Base-by-base conservation (phyloP, 1,284 basidiomycete species). In the Cryptococcus hybrid region DNA sequence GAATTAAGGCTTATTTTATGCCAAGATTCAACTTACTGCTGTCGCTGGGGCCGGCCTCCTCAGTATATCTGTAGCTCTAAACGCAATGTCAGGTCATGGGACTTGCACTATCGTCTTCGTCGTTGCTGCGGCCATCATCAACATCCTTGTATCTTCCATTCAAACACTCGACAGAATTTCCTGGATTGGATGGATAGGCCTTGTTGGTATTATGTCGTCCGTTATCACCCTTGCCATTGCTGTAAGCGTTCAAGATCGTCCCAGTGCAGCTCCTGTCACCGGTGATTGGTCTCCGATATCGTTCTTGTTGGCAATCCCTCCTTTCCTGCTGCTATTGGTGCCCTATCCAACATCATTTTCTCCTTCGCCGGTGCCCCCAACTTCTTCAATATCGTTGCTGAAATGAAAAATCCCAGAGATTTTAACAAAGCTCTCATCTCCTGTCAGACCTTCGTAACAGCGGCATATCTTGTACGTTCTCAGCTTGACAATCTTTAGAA, bases 151-250 rank as follows among this genome's bases (percentile, higher is more conserved):
- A 18, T 45, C 46, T 11, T 30, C 24, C 51, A 39, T 51, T 62
- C 51, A 51, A n/a, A 78, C 73, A 0, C 69, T 78, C 39, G 70
- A 71, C 50, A 65, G 67, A 46, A 71, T 80, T 44, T 64, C 71
- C 5, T 76, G 70, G 66, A 54, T 80, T 48, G 73, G 72, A 0
- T 78, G 77, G 77, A 52, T 69, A 51, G 67, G 63, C 52, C 54
- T 73, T 4, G 47, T 64, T 24, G 64, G 60, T 7, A 64, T 71
- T 51, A 54, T 76, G 37, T 65, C 74, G 47, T 55, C 76, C 44
- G 68, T 78, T 55, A 57, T 78, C 51, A 70, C 70, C 12, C 61
- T 78, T 30, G 72, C 71, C 42, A 66, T 78, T 57, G 73, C 77
- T 15, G 75, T 78, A 15, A 75, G 70, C 30, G 66, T 76, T 6